Conservation (phyloP, 192 early-diverging fungal species). For the Diversispora eburnea region DNA sequence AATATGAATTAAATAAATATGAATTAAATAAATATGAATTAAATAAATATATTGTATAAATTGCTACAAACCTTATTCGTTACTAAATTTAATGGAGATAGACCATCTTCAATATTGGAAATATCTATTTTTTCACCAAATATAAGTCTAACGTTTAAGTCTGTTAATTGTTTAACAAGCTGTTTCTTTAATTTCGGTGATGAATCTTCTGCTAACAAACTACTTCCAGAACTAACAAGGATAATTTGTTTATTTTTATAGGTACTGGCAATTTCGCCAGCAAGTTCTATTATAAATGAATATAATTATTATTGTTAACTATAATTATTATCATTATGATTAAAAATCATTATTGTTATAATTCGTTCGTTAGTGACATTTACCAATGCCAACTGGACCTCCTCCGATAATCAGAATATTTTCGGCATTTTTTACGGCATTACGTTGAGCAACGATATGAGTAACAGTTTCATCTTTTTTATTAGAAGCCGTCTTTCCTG, state of each 20-base stretch:
- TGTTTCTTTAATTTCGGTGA: slow-evolving; percentile 20
- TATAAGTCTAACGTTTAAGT: slow-evolving; percentile 30
- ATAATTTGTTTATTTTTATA: slow-evolving; percentile 46
- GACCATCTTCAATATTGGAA: slow-evolving; percentile 11
- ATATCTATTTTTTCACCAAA: slow-evolving; percentile 23
- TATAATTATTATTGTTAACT: not conserved
- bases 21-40: not conserved
- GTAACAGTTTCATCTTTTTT: slow-evolving; percentile 40
- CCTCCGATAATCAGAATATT: slow-evolving; percentile 58
- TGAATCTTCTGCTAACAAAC: slow-evolving; percentile 37
- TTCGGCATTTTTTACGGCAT: slow-evolving; percentile 39
- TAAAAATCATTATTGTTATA: not conserved
- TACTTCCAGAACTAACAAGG: slow-evolving; percentile 37
- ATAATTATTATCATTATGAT: not conserved
- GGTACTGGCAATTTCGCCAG: slow-evolving; percentile 48
- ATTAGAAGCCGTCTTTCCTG: slow-evolving; percentile 35
- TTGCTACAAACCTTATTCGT: slow-evolving; percentile 24
- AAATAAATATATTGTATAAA: not conserved
- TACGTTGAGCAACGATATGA: slow-evolving; percentile 36
- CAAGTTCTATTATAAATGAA: slow-evolving; percentile 38
- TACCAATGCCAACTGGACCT: slow-evolving; percentile 54
- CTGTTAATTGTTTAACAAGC: slow-evolving; percentile 4
- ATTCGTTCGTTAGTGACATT: not conserved
- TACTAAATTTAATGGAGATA: not conserved
- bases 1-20: not conserved